Percentiles rank a stretch among this genome's conserved stretches.
phyloP scores from a whole-genome alignment of 768 basidiomycete genomes.

The Candolleomyces eurysporus region DNA sequence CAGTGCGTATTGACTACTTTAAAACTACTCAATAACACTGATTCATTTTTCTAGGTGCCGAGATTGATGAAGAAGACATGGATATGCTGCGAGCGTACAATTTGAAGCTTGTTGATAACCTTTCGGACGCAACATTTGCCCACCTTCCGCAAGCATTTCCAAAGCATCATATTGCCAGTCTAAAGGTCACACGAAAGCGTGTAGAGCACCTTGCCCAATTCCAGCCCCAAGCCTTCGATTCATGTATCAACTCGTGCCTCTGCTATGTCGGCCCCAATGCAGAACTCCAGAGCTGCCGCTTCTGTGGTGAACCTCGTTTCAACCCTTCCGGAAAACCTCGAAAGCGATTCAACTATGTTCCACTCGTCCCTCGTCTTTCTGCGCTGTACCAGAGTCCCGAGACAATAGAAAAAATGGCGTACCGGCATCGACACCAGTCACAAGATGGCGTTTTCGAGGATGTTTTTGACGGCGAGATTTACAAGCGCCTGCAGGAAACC shows the following conservation, averaged over 20 bases:
- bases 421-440: slow-evolving; percentile 20
- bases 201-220: slow-evolving; percentile 27
- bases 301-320: slow-evolving; percentile 22
- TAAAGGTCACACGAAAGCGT: slow-evolving; percentile 2
- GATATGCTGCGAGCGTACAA: not conserved
- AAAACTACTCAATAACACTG: not conserved
- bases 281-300: slow-evolving; percentile 23
- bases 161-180: not conserved
- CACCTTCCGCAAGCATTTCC: not conserved
- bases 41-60: not conserved
- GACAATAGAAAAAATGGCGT: slow-evolving; percentile 21
- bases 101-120: not conserved
- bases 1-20: not conserved
- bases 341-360: slow-evolving; percentile 33
- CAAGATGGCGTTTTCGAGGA: slow-evolving; percentile 25
- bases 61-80: not conserved
- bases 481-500: slow-evolving; percentile 19
- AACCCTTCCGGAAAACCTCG: slow-evolving; percentile 17
- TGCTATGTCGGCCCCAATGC: slow-evolving; percentile 19
- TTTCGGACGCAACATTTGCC: not conserved
- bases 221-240: slow-evolving; percentile 23
- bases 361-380: slow-evolving; percentile 23
- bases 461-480: slow-evolving; percentile 34
- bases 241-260: slow-evolving; percentile 19
- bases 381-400: slow-evolving; percentile 19